phyloP scores from a whole-genome alignment of 305 asterid genomes.

The Plantago lanceolata region DNA sequence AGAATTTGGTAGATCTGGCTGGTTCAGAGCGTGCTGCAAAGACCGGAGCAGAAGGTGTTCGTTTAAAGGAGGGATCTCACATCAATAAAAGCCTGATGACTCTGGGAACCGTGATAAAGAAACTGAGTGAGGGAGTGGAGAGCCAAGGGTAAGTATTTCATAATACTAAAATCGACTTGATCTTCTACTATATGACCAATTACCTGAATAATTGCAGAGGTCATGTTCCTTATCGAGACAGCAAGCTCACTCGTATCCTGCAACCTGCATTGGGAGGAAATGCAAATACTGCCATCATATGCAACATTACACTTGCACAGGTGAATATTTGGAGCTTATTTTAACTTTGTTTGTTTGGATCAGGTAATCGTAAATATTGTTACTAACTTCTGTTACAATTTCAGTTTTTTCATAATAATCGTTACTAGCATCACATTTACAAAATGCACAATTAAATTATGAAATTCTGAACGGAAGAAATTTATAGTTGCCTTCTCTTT shows the following conservation, averaged over 20 bases:
- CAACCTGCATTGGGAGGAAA: slow-evolving; percentile 98
- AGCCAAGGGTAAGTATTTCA: slow-evolving; percentile 79
- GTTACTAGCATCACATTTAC: slow-evolving; percentile 7
- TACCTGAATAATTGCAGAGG: slow-evolving; percentile 58
- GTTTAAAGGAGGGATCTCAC: slow-evolving; percentile 97
- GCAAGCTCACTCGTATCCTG: slow-evolving; percentile 93
- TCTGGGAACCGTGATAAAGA: slow-evolving; percentile 89
- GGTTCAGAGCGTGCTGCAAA: slow-evolving; percentile 99
- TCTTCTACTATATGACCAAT: slow-evolving; percentile 22
- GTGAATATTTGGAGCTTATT: slow-evolving; percentile 36
- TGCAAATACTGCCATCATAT: slow-evolving; percentile 94
- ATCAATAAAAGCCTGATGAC: slow-evolving; percentile 94
- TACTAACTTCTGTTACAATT: not conserved
- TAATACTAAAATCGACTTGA: slow-evolving; percentile 10
- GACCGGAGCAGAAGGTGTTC: slow-evolving; percentile 99
- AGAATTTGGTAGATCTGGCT: slow-evolving; percentile 98
- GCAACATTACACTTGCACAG: slow-evolving; percentile 98
- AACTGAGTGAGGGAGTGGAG: slow-evolving; percentile 97
- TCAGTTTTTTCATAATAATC: not conserved
- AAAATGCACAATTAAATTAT: slow-evolving; percentile 1
- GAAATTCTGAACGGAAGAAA: slow-evolving; percentile 9
- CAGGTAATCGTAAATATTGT: slow-evolving; percentile 14
- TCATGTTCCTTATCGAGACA: slow-evolving; percentile 96
- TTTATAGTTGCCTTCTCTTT: not conserved
- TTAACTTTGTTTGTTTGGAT: slow-evolving; percentile 6